Evolutionary conservation across 768 basidiomycete species (phyloP), one percentile per base, ranked within the genome.

Genomic region (Mrakia blollopis): DNA sequence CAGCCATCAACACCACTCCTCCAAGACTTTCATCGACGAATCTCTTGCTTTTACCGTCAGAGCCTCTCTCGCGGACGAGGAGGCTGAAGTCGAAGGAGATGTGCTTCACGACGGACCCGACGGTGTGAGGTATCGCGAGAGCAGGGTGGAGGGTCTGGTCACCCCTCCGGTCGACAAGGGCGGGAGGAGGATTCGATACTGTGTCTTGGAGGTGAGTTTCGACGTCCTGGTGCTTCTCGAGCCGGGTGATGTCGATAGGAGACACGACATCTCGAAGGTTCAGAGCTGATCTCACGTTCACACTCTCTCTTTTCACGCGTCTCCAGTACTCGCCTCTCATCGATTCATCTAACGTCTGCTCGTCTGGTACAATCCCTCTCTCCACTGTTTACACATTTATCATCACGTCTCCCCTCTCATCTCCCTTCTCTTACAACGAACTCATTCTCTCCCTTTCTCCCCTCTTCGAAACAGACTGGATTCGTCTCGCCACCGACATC

Each of bases 401-500:
- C n/a, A n/a, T n/a, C n/a, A n/a, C n/a, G n/a, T n/a, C n/a, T n/a
- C n/a, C n/a, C n/a, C n/a, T n/a, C n/a, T n/a, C n/a, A n/a, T n/a
- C n/a, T n/a, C n/a, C 44, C 16, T n/a, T 14, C 10, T 23, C 37
- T 47, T 76, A 52, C 75, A 16, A 35, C 63, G 10, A 18, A 65
- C 63, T 21, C n/a, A 74, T 62, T 14, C 50, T 28, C 23, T 69
- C 72, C 76, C 50, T 77, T 78, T 57, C 44, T 39, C 35, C 16
- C 37, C 37, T 28, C 21, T 68, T 63, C n/a, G 41, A 3, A 18
- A 0, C 65, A 92, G 93, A 94, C 81, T 95, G 93, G 93, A 90
- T 94, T 80, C 87, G 92, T 13, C 90, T 98, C 47, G 92, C 93
- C 0, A 90, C 89, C 0, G 95, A 98, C 81, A 93, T 98, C 80